Evolutionary conservation across 176 grass and related monocot species (phyloP).

Genomic region (Saccharum spontaneum): DNA sequence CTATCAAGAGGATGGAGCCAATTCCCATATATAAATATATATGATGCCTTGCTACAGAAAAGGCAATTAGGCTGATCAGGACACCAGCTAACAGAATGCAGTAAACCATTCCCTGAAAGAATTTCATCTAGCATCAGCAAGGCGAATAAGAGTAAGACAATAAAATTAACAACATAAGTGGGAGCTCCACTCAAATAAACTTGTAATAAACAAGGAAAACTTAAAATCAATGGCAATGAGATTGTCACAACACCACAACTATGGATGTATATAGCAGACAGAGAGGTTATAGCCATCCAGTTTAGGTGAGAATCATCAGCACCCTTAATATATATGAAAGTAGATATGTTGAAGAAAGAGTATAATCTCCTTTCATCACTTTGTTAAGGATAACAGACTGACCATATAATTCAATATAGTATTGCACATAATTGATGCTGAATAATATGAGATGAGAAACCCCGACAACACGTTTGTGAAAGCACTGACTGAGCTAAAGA

Average conservation of each 20-base stretch:
- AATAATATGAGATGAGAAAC: not conserved
- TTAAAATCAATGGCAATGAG: not conserved
- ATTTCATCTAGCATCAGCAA: slow-evolving; percentile 27
- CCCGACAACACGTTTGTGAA: not conserved
- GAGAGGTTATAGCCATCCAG: not conserved
- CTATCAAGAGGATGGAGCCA: slow-evolving; percentile 61
- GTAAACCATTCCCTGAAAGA: slow-evolving; percentile 71
- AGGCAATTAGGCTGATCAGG: slow-evolving; percentile 72
- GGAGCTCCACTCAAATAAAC: not conserved
- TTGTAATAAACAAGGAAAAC: not conserved
- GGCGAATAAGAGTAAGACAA: slow-evolving; percentile 15
- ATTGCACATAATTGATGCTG: not conserved
- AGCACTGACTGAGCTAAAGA: not conserved
- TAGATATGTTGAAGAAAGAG: not conserved
- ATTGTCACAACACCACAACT: not conserved
- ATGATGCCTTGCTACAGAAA: slow-evolving; percentile 70
- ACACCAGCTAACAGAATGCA: slow-evolving; percentile 54
- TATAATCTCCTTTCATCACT: not conserved
- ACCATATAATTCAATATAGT: not conserved
- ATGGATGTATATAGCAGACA: not conserved
- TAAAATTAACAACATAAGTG: slow-evolving; percentile 5
- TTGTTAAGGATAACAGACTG: not conserved
- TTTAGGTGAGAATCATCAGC: not conserved
- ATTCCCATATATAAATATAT: slow-evolving; percentile 72
- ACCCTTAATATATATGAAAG: not conserved